Conservation (phyloP, 495 filamentous ascomycete species). For the Podospora sp. region DNA sequence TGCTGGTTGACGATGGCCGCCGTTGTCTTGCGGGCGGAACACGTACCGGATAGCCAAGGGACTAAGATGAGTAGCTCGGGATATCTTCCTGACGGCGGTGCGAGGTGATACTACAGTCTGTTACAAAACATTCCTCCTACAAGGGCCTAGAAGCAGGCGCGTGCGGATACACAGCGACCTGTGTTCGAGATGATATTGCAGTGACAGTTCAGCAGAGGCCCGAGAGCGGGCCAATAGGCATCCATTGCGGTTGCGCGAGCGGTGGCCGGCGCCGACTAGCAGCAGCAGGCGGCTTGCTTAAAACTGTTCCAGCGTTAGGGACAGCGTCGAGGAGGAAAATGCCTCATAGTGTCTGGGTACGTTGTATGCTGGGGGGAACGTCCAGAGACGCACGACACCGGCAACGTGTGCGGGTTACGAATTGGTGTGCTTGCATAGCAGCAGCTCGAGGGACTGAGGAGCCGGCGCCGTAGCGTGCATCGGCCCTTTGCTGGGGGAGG, state of each 20-base stretch:
- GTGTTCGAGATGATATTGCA: slow-evolving; percentile 2
- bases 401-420: slow-evolving; percentile 1
- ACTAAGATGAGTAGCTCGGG: not conserved
- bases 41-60: not conserved
- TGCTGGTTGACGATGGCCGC: not conserved
- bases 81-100: not conserved
- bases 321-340: slow-evolving; percentile 10
- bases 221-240: slow-evolving; percentile 11
- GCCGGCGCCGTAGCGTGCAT: slow-evolving; percentile 1
- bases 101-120: slow-evolving; percentile 7
- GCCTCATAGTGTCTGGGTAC: slow-evolving; percentile 10
- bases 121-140: not conserved
- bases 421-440: not conserved
- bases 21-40: not conserved
- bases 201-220: slow-evolving; percentile 9
- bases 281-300: not conserved
- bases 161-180: not conserved
- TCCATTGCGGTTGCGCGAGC: not conserved
- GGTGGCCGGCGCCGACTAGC: not conserved
- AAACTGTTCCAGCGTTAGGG: not conserved
- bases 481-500: slow-evolving; percentile 1
- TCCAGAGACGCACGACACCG: slow-evolving; percentile 22
- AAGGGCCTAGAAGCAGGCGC: not conserved
- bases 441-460: not conserved
- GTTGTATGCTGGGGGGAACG: not conserved